Evolutionary conservation across 2,329 filamentous ascomycete species (phyloP).

Genomic region (Exophiala bonariae): DNA sequence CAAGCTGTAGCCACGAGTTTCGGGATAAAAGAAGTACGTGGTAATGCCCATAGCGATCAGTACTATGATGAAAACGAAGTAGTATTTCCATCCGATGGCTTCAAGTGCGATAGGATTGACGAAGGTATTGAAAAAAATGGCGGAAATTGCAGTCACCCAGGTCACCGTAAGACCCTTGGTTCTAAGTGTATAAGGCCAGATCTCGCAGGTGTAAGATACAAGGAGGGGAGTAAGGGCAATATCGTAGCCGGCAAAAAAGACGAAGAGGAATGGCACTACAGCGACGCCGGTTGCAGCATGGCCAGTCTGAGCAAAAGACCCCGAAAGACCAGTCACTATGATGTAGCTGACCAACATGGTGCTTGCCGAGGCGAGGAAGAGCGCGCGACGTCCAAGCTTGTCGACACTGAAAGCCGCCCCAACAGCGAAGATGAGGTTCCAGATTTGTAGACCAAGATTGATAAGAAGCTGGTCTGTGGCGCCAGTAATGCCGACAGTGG

Average conservation of each 20-base stretch:
- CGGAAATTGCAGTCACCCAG: slow-evolving; percentile 20
- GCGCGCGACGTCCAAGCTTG: slow-evolving; percentile 24
- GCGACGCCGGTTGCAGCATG: slow-evolving; percentile 24
- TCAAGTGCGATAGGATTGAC: slow-evolving; percentile 35
- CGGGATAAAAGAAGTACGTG: slow-evolving; percentile 35
- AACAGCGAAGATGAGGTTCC: slow-evolving; percentile 27
- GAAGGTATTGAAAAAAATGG: slow-evolving; percentile 32
- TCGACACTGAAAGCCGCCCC: slow-evolving; percentile 27
- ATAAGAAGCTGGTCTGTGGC: slow-evolving; percentile 13
- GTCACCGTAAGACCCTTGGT: slow-evolving; percentile 44
- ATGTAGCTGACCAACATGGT: slow-evolving; percentile 28
- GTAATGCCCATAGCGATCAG: slow-evolving; percentile 30
- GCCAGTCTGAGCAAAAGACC: slow-evolving; percentile 20
- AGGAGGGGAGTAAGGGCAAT: slow-evolving; percentile 35
- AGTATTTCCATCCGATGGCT: slow-evolving; percentile 36
- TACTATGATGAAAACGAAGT: slow-evolving; percentile 28
- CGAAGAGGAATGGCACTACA: slow-evolving; percentile 32
- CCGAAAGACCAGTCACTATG: slow-evolving; percentile 29
- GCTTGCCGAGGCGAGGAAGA: slow-evolving; percentile 24
- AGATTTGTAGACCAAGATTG: slow-evolving; percentile 24
- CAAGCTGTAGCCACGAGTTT: slow-evolving; percentile 69
- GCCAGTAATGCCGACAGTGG: slow-evolving; percentile 24
- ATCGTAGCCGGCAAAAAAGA: slow-evolving; percentile 36
- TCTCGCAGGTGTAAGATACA: slow-evolving; percentile 44
- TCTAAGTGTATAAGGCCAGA: slow-evolving; percentile 49